Conservation (phyloP, 345 rosid species). For the Theobroma cacao region DNA sequence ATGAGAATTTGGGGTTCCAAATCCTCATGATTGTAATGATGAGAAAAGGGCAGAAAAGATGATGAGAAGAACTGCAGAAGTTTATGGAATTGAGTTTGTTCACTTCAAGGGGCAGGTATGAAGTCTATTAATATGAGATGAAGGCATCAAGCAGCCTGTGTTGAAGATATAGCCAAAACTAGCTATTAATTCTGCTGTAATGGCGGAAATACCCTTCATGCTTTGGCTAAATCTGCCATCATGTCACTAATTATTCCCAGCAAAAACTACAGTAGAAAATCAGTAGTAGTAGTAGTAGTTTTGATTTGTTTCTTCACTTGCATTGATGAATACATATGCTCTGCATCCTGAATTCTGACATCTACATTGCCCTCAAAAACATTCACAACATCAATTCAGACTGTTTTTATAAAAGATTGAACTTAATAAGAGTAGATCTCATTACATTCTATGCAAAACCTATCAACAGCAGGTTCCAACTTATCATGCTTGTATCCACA, state of each 20-base stretch:
- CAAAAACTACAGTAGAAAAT: not conserved
- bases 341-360: not conserved
- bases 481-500: too few species aligned
- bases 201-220: constrained; percentile 15
- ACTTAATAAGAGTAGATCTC: not conserved
- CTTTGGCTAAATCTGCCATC: not conserved
- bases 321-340: not conserved
- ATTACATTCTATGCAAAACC: not conserved
- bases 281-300: not conserved
- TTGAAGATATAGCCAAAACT: constrained; percentile 12
- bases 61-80: not conserved
- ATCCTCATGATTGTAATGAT: constrained; percentile 17
- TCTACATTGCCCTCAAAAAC: not conserved
- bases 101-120: constrained; percentile 14
- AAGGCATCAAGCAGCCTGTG: not conserved
- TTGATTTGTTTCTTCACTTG: not conserved
- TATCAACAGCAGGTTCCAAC: too few species aligned
- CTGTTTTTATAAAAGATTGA: not conserved
- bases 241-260: not conserved
- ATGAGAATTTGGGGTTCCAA: constrained; percentile 3
- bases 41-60: constrained; percentile 2
- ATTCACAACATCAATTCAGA: not conserved
- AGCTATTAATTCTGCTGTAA: not conserved
- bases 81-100: not conserved
- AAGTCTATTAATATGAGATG: constrained; percentile 11